These are phyloP conservation scores for Coemansia erecta DNA, from an alignment of 192 early-diverging fungal genomes.

Conservation along the genomic window DNA sequence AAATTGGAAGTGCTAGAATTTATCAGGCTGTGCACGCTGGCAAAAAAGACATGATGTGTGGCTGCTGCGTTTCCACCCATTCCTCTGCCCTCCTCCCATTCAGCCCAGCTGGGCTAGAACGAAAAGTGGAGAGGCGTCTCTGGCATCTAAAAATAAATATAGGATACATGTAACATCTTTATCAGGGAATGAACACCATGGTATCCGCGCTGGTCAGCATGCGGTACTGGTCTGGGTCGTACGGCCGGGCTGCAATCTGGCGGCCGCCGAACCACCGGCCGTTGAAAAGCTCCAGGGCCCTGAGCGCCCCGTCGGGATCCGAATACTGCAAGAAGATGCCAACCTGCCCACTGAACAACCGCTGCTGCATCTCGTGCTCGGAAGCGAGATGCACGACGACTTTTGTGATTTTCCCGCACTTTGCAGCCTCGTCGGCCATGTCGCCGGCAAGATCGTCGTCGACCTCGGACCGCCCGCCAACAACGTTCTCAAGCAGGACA, in stretches of 20 bases:
- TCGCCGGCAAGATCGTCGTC: conserved; percentile 83
- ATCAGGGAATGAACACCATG: conserved; percentile 46
- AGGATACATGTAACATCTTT: background rate
- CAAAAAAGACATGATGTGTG: no score
- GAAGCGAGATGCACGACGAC: conserved; percentile 62
- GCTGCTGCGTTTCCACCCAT: no score
- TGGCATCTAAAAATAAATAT: background rate
- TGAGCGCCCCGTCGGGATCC: conserved; percentile 37
- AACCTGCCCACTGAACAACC: conserved; percentile 45
- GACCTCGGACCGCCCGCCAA: conserved; percentile 66
- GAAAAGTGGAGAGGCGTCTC: conserved; percentile 17
- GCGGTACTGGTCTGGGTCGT: conserved; percentile 57
- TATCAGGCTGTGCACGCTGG: no score
- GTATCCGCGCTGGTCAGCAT: conserved; percentile 49
- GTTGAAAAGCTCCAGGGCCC: conserved; percentile 65
- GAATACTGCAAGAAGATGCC: conserved; percentile 76
- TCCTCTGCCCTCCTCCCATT: no score
- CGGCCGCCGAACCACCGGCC: conserved; percentile 84
- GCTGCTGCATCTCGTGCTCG: conserved; percentile 19
- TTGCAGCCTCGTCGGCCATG: conserved; percentile 77
- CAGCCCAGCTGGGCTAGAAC: no score
- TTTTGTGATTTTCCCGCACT: conserved; percentile 70
- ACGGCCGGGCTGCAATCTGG: conserved; percentile 62
- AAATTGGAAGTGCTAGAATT: no score
- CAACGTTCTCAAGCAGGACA: conserved; percentile 69